phyloP scores from a whole-genome alignment of 371 early-diverging fungal species.

The Mortierella sp. region DNA sequence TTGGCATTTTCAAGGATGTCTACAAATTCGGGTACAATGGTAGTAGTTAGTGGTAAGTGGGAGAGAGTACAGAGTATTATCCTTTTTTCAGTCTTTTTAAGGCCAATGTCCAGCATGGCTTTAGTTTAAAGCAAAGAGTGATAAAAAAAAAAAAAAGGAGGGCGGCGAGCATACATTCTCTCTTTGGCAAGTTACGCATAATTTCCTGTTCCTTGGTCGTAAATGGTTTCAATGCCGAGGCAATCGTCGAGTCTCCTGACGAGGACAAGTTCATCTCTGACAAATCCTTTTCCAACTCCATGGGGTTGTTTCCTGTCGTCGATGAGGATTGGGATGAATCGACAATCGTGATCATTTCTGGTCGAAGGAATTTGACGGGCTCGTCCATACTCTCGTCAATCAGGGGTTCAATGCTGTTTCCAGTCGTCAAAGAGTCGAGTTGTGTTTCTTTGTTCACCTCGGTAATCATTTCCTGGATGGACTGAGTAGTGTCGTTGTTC shows the following conservation, averaged over 20 bases:
- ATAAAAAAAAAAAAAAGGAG: neutral
- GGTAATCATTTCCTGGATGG: too few relatives aligned
- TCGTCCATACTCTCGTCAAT: conserved; percentile 32
- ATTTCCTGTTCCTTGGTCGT: conserved; percentile 73
- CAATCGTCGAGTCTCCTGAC: conserved; percentile 8
- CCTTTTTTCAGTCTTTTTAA: too few relatives aligned
- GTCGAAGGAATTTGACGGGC: conserved; percentile 24
- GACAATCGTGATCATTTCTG: conserved; percentile 21
- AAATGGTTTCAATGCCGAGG: conserved; percentile 57
- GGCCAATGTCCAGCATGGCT: neutral
- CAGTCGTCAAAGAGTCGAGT: neutral
- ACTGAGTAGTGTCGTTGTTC: neutral
- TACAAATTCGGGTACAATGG: conserved; percentile 8
- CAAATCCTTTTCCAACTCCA: conserved; percentile 18
- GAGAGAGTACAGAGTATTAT: too few relatives aligned
- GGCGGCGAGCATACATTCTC: conserved; percentile 67
- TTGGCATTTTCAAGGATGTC: conserved; percentile 73
- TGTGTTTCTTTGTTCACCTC: neutral
- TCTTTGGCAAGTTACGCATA: conserved; percentile 84
- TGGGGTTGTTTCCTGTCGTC: neutral
- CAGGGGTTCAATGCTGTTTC: conserved; percentile 18
- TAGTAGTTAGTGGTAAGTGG: conserved; percentile 6
- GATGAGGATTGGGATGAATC: conserved; percentile 29
- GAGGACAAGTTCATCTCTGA: conserved; percentile 17
- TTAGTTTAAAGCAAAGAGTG: neutral